Evolutionary conservation across 2,329 filamentous ascomycete species (phyloP), one percentile per base, ranked within the genome.

Genomic region (Scleromitrula shiraiana): DNA sequence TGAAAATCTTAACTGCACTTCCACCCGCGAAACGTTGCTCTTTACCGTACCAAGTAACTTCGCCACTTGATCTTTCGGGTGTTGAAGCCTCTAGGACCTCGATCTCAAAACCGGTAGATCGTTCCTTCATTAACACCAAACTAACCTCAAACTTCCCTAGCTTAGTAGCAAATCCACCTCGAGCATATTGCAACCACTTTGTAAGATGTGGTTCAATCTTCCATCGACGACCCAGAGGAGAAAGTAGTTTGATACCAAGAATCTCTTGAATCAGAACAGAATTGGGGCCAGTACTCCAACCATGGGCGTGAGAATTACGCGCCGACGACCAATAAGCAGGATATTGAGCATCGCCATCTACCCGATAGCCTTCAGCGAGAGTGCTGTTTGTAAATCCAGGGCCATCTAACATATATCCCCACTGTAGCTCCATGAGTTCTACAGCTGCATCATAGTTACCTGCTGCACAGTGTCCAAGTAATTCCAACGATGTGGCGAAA

Each of bases 401-500:
- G 48, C 80, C 71, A 50, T 72, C 67, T 12, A 78, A 63, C 59
- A 49, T 65, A 54, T 81, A 81, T 10, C 78, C 78, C 78, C 78
- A 82, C 41, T 68, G 70, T 7, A 65, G 65, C 6, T 76, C 72
- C 24, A 82, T 74, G 14, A 82, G 68, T 8, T 75, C 67, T 0
- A 83, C 64, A 0, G 78, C 77, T 27, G 77, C 71, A 6, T 64
- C 59, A 1, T 77, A 59, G 49, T 71, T 66, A 0, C 69, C 67
- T 0, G 70, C 70, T 0, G 66, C 61, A 5, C 81, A 65, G 54
- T 81, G 78, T 2, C 70, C 77, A 59, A 76, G 73, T 22, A 82
- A 68, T 57, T 83, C 78, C 54, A 80, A 74, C 10, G 71, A 75
- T 7, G 73, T 73, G 43, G 78, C 74, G 59, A 80, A 82, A 0